Evolutionary conservation across 1,284 basidiomycete genomes (phyloP), one percentile per base, ranked within the genome.

Genomic region (Rhodotorula sp.): DNA sequence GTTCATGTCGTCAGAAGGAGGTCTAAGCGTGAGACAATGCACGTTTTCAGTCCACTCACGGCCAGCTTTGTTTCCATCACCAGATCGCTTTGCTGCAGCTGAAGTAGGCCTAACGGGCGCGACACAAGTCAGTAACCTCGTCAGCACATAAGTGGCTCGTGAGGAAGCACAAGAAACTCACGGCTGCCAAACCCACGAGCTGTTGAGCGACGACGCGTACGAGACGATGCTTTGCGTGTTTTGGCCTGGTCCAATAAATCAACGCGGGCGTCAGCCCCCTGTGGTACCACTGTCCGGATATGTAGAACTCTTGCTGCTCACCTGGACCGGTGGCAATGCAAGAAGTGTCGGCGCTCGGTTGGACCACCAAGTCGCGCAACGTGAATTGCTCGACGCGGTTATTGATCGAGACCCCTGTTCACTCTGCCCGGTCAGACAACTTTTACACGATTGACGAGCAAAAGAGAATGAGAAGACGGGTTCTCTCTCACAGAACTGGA

Each of bases 181-280:
- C 70, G 67, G 43, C 0, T 47, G 43, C n/a, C 58, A 69, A 23
- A 39, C 16, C 51, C 63, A 72, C 18, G 67, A 65, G 21, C 21
- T 43, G 67, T 72, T 72, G 16, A 72, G 57, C n/a, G 57, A 29
- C 43, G 67, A 68, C 0, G 70, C 70, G 48, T 66, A 64, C 56
- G 67, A 66, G 26, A 68, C 31, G 39, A 72, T 66, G 21, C 64
- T 66, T 46, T 59, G 60, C 26, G 70, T 69, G 52, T 72, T 72
- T 31, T 72, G 70, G 14, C 70, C 70, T 68, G 66, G 15, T 47
- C 39, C 46, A 23, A 10, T 6, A n/a, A 15, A 3, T 14, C 7
- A 4, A 20, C 2, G 12, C 26, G 8, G 7, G 0, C 52, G 12
- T 26, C 16, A 43, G 16, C 51, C n/a, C n/a, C n/a, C n/a, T n/a